Base-by-base conservation (phyloP, 495 filamentous ascomycete genomes). In the Podospora anserina region DNA sequence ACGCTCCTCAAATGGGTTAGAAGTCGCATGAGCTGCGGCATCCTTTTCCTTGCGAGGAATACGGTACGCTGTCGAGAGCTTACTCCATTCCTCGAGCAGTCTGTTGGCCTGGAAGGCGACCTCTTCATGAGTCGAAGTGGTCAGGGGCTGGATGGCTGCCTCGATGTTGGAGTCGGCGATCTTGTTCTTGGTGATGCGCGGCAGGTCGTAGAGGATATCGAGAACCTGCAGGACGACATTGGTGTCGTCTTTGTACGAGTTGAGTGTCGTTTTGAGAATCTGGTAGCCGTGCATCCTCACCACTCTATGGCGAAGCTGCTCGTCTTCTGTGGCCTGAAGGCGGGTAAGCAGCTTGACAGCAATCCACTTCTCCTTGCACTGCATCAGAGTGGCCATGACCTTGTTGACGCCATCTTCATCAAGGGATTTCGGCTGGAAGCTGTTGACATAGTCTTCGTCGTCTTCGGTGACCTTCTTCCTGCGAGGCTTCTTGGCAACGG, bases 291-390 rank as follows among this genome's bases (percentile, higher is more conserved):
- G 95, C 91, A 98, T 94, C 75, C 92, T 90, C 66, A 97, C 89
- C 39, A 98, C 92, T 18, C 91, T 89, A 79, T 96, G 92, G 61
- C 89, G 88, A 55, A 97, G 92, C 64, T 88, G 86, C 73, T 97
- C 94, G 68, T 97, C 93, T 61, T 95, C 89, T 77, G 90, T 91
- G n/a, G 86, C 87, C 77, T 97, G 92, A 65, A 99, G 91, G 56
- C 95, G 93, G 53, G 87, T 85, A 18, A 99, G 88, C 65, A 99
- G 82, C 81, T 97, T 98, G 81, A 97, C 93, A 13, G 92, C 91
- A 77, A 99, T 97, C 96, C 96, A 99, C 74, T 97, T 97, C 85
- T 99, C 95, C 79, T 95, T 94, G 83, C 93, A 97, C 78, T 97
- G 94, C 87, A 97, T 92, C 68, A 99, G 89, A n/a, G 93, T 90